These are phyloP conservation scores for Neofusicoccum parvum DNA, from an alignment of 2,329 filamentous ascomycete species.

Conservation along the genomic window DNA sequence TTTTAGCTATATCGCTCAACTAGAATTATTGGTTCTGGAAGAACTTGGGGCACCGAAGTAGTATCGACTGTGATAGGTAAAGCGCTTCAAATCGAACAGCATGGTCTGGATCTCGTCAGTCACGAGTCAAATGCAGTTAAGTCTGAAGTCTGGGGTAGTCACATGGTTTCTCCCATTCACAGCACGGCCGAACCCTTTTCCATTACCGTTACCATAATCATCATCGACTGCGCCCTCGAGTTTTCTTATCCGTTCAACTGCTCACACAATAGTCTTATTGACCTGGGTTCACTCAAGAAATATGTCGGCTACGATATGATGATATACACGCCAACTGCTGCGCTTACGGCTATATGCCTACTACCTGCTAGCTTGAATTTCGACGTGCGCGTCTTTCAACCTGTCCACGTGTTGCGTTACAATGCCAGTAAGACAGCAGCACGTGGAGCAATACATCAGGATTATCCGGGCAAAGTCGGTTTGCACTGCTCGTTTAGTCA, in stretches of 20 bases:
- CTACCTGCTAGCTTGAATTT: neutral
- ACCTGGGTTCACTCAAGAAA: neutral
- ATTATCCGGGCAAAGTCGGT: neutral
- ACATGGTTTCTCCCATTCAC: neutral
- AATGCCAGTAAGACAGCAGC: no score
- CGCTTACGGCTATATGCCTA: neutral
- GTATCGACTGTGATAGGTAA: no score
- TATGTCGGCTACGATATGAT: neutral
- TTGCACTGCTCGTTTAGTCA: neutral
- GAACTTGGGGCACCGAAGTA: no score
- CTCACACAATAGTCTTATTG: neutral
- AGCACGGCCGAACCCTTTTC: neutral
- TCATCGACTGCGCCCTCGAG: neutral
- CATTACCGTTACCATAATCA: neutral
- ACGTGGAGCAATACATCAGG: no score
- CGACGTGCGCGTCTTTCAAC: neutral
- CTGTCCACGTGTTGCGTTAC: neutral
- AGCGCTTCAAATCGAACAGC: no score
- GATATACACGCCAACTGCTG: neutral
- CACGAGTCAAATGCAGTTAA: neutral
- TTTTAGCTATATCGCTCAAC: no score
- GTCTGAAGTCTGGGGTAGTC: neutral
- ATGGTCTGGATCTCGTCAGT: no score
- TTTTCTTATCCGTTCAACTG: neutral
- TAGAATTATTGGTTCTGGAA: no score